A percentile compares a stretch with the other conserved stretches of the same genome.
phyloP scores from a whole-genome alignment of 1,284 basidiomycete genomes.

The Boletellus deceptivus region DNA sequence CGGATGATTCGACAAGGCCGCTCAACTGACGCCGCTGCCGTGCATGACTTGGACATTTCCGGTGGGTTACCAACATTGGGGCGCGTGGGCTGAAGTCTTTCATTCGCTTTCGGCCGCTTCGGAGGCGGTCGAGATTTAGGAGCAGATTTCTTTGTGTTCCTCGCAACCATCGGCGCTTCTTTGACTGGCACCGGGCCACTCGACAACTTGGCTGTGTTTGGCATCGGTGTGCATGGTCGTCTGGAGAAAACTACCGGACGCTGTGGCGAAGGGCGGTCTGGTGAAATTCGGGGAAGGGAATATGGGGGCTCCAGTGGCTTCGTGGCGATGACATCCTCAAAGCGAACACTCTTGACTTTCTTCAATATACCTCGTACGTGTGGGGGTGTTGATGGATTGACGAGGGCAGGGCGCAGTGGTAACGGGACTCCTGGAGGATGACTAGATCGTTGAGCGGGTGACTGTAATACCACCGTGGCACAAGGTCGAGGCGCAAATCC shows the following conservation, averaged over 20 bases:
- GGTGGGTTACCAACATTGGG: conserved; percentile 1
- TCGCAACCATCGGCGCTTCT: neutral
- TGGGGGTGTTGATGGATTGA: conserved; percentile 27
- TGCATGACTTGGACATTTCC: conserved; percentile 2
- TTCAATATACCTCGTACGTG: conserved; percentile 33
- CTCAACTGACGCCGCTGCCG: conserved; percentile 2
- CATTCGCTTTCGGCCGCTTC: conserved; percentile 15
- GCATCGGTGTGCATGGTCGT: conserved; percentile 13
- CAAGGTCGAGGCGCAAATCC: conserved; percentile 1
- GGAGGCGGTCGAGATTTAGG: conserved; percentile 15
- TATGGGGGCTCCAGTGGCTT: conserved; percentile 1
- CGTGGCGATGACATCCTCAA: conserved; percentile 23
- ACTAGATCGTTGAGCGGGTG: neutral
- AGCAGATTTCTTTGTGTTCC: conserved; percentile 1
- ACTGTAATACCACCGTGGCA: neutral
- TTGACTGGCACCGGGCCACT: neutral
- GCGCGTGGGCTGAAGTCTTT: conserved; percentile 3
- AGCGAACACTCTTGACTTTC: conserved; percentile 33
- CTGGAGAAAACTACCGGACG: conserved; percentile 8
- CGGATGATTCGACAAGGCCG: conserved; percentile 18
- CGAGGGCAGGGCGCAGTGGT: conserved; percentile 31
- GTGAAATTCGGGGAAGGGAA: neutral
- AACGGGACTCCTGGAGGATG: conserved; percentile 28
- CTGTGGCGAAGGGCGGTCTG: conserved; percentile 16
- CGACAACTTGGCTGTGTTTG: conserved; percentile 2